These are phyloP conservation scores for Biancaea sappan DNA, from an alignment of 306 rosid species.

Conservation along the genomic window DNA sequence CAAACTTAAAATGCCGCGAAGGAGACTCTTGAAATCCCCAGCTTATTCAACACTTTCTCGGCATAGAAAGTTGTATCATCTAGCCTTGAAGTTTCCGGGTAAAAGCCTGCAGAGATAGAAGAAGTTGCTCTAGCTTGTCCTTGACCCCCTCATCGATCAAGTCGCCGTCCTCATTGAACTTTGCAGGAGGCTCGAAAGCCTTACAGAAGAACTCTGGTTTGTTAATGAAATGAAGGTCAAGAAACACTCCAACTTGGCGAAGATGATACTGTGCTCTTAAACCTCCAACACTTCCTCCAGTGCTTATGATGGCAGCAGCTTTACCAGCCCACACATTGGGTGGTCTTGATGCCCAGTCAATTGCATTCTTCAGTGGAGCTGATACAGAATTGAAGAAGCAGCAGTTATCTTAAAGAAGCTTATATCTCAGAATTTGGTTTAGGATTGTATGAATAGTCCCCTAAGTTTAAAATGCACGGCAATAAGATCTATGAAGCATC, in stretches of 20 bases:
- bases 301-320: slow-evolving; percentile 84
- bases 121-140: slow-evolving; percentile 50
- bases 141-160: slow-evolving; percentile 57
- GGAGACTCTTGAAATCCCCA: slow-evolving; percentile 1
- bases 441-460: no score
- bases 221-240: slow-evolving; percentile 91
- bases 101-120: slow-evolving; percentile 58
- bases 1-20: not conserved
- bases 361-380: slow-evolving; percentile 79
- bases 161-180: slow-evolving; percentile 70
- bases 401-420: not conserved
- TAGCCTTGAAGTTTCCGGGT: slow-evolving; percentile 51
- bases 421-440: no score
- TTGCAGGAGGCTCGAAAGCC: slow-evolving; percentile 67
- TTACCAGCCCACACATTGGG: slow-evolving; percentile 88
- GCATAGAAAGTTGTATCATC: not conserved
- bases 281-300: slow-evolving; percentile 80
- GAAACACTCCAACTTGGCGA: slow-evolving; percentile 79
- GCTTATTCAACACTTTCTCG: not conserved
- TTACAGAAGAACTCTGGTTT: slow-evolving; percentile 80
- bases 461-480: no score
- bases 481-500: no score
- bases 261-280: slow-evolving; percentile 80
- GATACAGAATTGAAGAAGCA: not conserved
- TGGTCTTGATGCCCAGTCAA: slow-evolving; percentile 84